Evolutionary conservation across 306 rosid species (phyloP).

Genomic region (Glycine latifolia): DNA sequence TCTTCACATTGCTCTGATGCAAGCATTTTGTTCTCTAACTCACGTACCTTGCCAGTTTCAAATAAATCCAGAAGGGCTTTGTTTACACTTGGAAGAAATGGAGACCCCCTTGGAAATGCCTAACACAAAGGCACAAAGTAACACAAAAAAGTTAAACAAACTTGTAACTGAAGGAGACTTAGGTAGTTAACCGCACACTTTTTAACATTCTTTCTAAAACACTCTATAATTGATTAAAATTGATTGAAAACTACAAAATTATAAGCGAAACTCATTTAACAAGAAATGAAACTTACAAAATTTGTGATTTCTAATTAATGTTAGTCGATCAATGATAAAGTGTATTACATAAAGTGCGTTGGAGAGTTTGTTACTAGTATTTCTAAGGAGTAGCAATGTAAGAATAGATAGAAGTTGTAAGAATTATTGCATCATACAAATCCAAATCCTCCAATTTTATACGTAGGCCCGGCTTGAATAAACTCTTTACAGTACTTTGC

Average conservation of each 20-base stretch:
- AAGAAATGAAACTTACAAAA: too few species aligned
- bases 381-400: not conserved
- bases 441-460: constrained; percentile 61
- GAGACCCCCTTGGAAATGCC: constrained; percentile 58
- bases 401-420: not conserved
- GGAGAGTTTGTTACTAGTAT: not conserved
- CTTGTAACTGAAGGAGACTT: not conserved
- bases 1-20: constrained; percentile 48
- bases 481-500: constrained; percentile 55
- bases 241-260: not conserved
- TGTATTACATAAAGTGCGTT: not conserved
- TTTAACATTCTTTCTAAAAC: not conserved
- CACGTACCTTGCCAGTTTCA: constrained; percentile 45
- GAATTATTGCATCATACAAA: constrained; percentile 42
- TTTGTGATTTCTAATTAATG: too few species aligned
- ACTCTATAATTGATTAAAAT: not conserved
- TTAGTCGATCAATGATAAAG: too few species aligned
- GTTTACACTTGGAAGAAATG: constrained; percentile 42
- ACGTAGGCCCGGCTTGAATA: constrained; percentile 48
- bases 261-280: not conserved
- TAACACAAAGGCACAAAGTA: not conserved
- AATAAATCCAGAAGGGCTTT: constrained; percentile 49
- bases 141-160: not conserved
- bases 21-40: constrained; percentile 53
- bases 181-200: not conserved